Conservation (phyloP, 2,329 filamentous ascomycete genomes). For the Akanthomyces dipterigenus region DNA sequence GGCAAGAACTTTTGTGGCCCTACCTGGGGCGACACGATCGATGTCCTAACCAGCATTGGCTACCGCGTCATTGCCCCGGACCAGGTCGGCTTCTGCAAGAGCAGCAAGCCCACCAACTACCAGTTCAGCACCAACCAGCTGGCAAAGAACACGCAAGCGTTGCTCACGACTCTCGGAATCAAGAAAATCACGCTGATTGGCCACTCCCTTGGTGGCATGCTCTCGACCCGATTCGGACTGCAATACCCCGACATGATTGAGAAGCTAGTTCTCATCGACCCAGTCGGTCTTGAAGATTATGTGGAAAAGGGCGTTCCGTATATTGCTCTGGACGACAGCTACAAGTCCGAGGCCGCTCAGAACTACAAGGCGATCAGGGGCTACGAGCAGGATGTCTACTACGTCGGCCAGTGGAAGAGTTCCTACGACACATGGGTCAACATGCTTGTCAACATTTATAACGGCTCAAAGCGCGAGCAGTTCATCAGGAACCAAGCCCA, state of each 20-base stretch:
- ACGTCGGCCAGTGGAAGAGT: conserved; percentile 39
- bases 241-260: conserved; percentile 39
- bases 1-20: conserved; percentile 51
- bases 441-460: conserved; percentile 48
- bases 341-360: conserved; percentile 30
- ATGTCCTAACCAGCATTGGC: conserved; percentile 32
- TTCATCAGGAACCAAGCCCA: conserved; percentile 43
- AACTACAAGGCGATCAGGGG: conserved; percentile 37
- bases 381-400: conserved; percentile 44
- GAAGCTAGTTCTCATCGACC: conserved; percentile 42
- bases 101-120: conserved; percentile 42
- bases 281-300: conserved; percentile 50
- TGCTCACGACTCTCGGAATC: conserved; percentile 38
- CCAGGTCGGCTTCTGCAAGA: conserved; percentile 53
- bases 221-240: conserved; percentile 43
- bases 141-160: conserved; percentile 41
- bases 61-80: conserved; percentile 48
- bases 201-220: conserved; percentile 51
- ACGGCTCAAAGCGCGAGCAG: conserved; percentile 32
- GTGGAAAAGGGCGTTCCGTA: conserved; percentile 42
- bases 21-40: conserved; percentile 45
- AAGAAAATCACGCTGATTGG: conserved; percentile 41
- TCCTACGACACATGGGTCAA: conserved; percentile 48
- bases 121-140: conserved; percentile 48
- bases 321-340: conserved; percentile 33